A percentile compares a stretch with the other conserved stretches of the same genome.
These are phyloP conservation scores for Colletotrichum navitas DNA, from an alignment of 2,329 filamentous ascomycete species.

Conservation along the genomic window DNA sequence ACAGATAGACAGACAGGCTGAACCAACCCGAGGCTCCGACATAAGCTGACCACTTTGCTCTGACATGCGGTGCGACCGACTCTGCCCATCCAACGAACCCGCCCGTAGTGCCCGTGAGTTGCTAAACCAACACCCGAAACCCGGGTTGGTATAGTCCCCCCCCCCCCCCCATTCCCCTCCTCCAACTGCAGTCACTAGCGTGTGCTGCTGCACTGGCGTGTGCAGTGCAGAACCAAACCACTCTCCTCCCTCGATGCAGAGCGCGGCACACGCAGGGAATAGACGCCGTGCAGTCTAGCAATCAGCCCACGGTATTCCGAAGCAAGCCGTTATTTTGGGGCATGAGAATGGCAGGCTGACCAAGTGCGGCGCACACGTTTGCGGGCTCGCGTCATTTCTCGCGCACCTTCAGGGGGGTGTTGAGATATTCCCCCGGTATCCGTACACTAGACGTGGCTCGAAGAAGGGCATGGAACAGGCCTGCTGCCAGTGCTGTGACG, in stretches of 20 bases:
- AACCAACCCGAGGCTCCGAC: background rate
- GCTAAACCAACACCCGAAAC: background rate
- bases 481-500: slow-evolving; percentile 26
- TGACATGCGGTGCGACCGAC: background rate
- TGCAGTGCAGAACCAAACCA: background rate
- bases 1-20: no score
- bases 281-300: background rate
- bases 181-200: no score
- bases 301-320: background rate
- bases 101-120: background rate
- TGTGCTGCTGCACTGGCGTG: background rate
- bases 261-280: background rate
- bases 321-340: slow-evolving; percentile 6
- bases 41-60: slow-evolving; percentile 14
- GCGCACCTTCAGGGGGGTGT: background rate
- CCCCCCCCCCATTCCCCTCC: no score
- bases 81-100: background rate
- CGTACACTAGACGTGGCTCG: no score
- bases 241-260: background rate
- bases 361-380: background rate
- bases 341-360: background rate
- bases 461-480: background rate
- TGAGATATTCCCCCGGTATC: no score
- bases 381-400: slow-evolving; percentile 28
- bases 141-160: no score